phyloP scores from a whole-genome alignment of 495 filamentous ascomycete species.

The Daldinia loculata region DNA sequence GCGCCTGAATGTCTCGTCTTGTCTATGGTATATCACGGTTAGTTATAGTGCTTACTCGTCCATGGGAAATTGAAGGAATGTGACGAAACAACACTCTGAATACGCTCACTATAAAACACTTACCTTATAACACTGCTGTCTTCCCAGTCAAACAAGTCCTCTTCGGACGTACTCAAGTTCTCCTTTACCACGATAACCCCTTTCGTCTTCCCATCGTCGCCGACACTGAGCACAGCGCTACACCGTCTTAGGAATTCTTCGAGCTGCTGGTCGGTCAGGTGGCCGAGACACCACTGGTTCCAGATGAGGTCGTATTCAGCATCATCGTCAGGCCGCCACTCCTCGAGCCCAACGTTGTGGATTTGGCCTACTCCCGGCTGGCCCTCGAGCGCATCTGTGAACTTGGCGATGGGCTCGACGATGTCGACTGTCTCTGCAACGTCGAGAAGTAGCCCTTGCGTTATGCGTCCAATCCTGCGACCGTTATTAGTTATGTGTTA shows the following conservation, averaged over 20 bases:
- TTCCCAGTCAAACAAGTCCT: slow-evolving; percentile 77
- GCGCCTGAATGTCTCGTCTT: slow-evolving; percentile 71
- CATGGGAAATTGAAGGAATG: background rate
- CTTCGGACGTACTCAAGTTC: slow-evolving; percentile 71
- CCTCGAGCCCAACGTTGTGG: slow-evolving; percentile 77
- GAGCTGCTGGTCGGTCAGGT: slow-evolving; percentile 83
- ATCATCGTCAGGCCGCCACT: slow-evolving; percentile 67
- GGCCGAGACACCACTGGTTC: slow-evolving; percentile 93
- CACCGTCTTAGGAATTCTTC: slow-evolving; percentile 72
- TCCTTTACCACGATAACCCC: slow-evolving; percentile 85
- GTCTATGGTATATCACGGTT: slow-evolving; percentile 50
- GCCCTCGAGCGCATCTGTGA: slow-evolving; percentile 59
- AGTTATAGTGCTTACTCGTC: background rate
- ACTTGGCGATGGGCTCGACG: slow-evolving; percentile 65
- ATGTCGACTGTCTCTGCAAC: slow-evolving; percentile 59
- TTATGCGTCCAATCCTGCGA: slow-evolving; percentile 64
- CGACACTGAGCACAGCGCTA: slow-evolving; percentile 58
- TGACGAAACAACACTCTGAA: background rate
- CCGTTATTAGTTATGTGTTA: background rate
- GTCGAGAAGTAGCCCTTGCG: slow-evolving; percentile 55
- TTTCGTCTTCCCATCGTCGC: slow-evolving; percentile 43
- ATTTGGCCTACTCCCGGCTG: slow-evolving; percentile 65
- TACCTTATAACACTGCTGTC: slow-evolving; percentile 82
- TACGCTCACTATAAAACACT: slow-evolving; percentile 1
- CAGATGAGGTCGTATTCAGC: slow-evolving; percentile 69